Evolutionary conservation across 768 basidiomycete genomes (phyloP).

Genomic region (Cystofilobasidium bisporidii): DNA sequence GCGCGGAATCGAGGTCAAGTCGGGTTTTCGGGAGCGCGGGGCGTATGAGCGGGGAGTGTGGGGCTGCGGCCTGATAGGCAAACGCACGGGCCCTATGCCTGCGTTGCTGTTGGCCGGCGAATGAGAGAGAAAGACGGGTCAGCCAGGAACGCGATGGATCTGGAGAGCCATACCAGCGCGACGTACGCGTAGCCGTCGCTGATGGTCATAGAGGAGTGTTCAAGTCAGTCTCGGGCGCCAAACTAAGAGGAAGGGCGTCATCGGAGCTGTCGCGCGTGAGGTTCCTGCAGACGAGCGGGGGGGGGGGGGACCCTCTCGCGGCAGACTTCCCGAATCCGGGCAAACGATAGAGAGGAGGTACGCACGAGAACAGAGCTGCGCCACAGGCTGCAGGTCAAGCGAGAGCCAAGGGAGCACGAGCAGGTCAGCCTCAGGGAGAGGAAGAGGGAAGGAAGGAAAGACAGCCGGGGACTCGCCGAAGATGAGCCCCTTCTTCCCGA

Average conservation of each 20-base stretch:
- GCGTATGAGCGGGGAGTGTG: neutral
- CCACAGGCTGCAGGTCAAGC: neutral
- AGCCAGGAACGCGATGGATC: too few relatives aligned
- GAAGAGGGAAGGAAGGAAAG: neutral
- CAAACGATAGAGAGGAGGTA: too few relatives aligned
- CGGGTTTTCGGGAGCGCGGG: too few relatives aligned
- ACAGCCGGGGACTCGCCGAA: slow-evolving; percentile 1
- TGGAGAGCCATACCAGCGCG: too few relatives aligned
- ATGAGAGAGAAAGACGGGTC: neutral
- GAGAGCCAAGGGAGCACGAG: neutral
- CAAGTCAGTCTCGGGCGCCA: too few relatives aligned
- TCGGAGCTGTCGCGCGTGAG: too few relatives aligned
- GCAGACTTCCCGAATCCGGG: too few relatives aligned
- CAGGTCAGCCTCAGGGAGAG: neutral
- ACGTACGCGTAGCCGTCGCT: neutral
- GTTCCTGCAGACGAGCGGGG: too few relatives aligned
- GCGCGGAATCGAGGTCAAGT: neutral
- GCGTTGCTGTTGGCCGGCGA: neutral
- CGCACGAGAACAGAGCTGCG: neutral
- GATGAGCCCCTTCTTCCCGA: neutral
- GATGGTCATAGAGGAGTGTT: neutral
- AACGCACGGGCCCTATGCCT: slow-evolving; percentile 5
- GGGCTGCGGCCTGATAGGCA: too few relatives aligned
- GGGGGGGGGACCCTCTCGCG: too few relatives aligned
- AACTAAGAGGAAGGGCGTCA: too few relatives aligned